Evolutionary conservation across 305 asterid species (phyloP), one percentile per base, ranked within the genome.

Genomic region (Solanum hybrid): DNA sequence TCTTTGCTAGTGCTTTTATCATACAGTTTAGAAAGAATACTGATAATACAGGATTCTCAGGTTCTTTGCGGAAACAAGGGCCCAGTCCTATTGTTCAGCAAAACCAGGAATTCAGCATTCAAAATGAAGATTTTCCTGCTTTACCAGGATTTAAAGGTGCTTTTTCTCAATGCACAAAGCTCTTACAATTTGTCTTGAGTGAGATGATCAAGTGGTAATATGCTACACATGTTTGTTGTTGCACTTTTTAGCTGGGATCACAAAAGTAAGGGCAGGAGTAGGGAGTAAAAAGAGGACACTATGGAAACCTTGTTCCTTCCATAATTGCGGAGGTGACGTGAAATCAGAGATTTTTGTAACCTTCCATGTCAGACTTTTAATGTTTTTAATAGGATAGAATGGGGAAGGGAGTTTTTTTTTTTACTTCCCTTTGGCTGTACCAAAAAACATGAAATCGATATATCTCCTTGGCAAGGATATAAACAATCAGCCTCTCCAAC

Each of bases 91-190:
- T 95, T 88, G 89, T 90, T 91, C 99, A 95, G 91, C 99, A 95
- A 93, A 95, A 95, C 89, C 98, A 94, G 92, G 98, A 95, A 92
- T 96, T 96, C 93, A 95, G 99, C 93, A 96, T 96, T 92, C 98
- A 94, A 88, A 95, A 94, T 93, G 97, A 95, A 94, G 98, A 94
- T 92, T 95, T 96, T 90, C 98, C 99, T 81, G 98, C 99, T 92
- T 93, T 95, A 93, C 97, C 99, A 14, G 98, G 98, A 90, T 96
- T 93, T 90, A 94, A 94, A 96, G 99, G 99, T 96, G 91, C 89
- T 90, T 60, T 56, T 51, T 85, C 32, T 32, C 22, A 35, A 56
- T 85, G 32, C 32, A 32, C 76, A 85, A 56, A 85, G 32, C 76
- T 32, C n/a, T 26, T 80, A 26, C 35, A 13, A 80, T 80, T 40